phyloP scores from a whole-genome alignment of 1,139 yeast genomes.

The Protomyces arabidopsidicola region DNA sequence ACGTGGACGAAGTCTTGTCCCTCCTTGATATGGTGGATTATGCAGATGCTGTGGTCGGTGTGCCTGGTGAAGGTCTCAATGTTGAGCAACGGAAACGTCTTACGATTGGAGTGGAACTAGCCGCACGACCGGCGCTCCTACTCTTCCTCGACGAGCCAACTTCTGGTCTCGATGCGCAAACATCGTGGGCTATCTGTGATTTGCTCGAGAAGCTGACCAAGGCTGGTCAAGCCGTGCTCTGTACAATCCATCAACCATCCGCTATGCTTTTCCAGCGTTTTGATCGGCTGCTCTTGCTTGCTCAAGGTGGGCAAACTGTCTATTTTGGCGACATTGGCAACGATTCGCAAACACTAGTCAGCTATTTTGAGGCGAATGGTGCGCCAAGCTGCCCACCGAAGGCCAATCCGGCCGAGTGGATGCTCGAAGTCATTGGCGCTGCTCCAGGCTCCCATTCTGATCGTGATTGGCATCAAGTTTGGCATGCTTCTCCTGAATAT shows the following conservation, averaged over 20 bases:
- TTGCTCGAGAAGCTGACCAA: constrained; percentile 50
- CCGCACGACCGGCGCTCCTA: constrained; percentile 52
- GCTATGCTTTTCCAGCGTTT: constrained; percentile 53
- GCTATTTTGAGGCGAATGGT: constrained; percentile 56
- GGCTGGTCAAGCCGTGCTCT: constrained; percentile 55
- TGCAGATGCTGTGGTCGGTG: constrained; percentile 62
- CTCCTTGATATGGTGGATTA: constrained; percentile 57
- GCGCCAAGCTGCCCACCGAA: constrained; percentile 47
- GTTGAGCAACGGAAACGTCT: constrained; percentile 64
- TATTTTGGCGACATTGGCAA: constrained; percentile 64
- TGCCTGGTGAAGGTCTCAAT: constrained; percentile 53
- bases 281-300: constrained; percentile 49
- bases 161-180: constrained; percentile 57
- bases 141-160: constrained; percentile 57
- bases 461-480: constrained; percentile 46
- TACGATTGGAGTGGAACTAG: constrained; percentile 61
- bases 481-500: constrained; percentile 45
- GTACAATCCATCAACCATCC: constrained; percentile 59
- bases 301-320: constrained; percentile 59
- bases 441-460: constrained; percentile 41
- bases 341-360: constrained; percentile 48
- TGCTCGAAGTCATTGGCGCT: constrained; percentile 60
- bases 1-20: constrained; percentile 55
- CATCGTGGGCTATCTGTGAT: constrained; percentile 55
- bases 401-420: constrained; percentile 66